A percentile compares a stretch with the other conserved stretches of the same genome.
Evolutionary conservation across 345 rosid species (phyloP).

Genomic region (Salix udensis): DNA sequence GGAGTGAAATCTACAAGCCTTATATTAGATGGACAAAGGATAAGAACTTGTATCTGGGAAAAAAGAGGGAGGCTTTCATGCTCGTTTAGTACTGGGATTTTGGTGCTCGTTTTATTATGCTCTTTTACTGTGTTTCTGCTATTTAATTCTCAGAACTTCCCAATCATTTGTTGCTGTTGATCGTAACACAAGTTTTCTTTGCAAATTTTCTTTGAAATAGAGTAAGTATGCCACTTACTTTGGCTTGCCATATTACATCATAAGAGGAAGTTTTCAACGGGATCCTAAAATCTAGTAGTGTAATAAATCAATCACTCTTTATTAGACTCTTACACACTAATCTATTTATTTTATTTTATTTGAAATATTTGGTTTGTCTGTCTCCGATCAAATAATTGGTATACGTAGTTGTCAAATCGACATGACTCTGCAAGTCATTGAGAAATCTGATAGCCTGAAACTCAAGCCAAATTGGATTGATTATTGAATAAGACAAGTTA

Average conservation of each 20-base stretch:
- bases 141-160: slow-evolving; percentile 2
- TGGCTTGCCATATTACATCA: neutral
- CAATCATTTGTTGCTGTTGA: slow-evolving; percentile 30
- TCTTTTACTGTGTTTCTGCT: slow-evolving; percentile 15
- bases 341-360: no score
- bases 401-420: no score
- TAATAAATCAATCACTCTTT: no score
- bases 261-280: no score
- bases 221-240: neutral
- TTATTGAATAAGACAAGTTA: no score
- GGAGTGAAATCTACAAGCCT: slow-evolving; percentile 41
- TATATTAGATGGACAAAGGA: neutral
- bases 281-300: no score
- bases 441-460: no score
- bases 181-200: slow-evolving; percentile 14
- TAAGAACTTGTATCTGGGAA: slow-evolving; percentile 24
- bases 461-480: no score
- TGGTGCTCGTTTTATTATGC: slow-evolving; percentile 15
- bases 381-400: no score
- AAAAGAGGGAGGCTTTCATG: neutral
- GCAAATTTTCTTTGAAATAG: slow-evolving; percentile 2
- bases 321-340: no score
- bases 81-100: slow-evolving; percentile 13
- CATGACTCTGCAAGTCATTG: no score
- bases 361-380: no score